These are phyloP conservation scores for Barnettozyma sp. DNA, from an alignment of 805 yeast species.

Conservation along the genomic window DNA sequence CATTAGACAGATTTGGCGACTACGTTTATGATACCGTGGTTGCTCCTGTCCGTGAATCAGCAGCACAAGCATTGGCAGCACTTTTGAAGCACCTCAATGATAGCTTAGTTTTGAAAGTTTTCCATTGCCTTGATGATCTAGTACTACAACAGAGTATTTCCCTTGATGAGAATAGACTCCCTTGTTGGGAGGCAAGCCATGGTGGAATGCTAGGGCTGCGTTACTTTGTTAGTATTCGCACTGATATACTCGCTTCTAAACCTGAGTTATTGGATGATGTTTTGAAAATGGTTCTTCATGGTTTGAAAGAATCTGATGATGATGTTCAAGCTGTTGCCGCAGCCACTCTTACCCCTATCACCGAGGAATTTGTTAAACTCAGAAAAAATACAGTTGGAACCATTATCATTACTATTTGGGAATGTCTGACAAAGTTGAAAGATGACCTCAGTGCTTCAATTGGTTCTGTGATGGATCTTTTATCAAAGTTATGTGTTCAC, in stretches of 20 bases:
- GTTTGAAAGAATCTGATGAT: slow-evolving; percentile 73
- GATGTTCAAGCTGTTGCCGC: slow-evolving; percentile 98
- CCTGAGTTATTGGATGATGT: slow-evolving; percentile 58
- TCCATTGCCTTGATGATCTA: slow-evolving; percentile 56
- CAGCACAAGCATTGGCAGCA: slow-evolving; percentile 92
- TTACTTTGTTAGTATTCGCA: slow-evolving; percentile 84
- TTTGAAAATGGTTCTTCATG: slow-evolving; percentile 79
- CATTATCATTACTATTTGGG: slow-evolving; percentile 77
- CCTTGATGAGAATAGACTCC: slow-evolving; percentile 28
- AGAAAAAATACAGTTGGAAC: slow-evolving; percentile 40
- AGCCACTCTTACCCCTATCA: slow-evolving; percentile 83
- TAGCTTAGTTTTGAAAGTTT: slow-evolving; percentile 52
- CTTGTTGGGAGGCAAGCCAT: slow-evolving; percentile 96
- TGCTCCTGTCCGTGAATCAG: slow-evolving; percentile 96
- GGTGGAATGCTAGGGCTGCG: slow-evolving; percentile 94
- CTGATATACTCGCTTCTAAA: slow-evolving; percentile 61
- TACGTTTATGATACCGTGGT: slow-evolving; percentile 96
- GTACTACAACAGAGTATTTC: slow-evolving; percentile 52
- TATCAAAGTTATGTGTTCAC: slow-evolving; percentile 82
- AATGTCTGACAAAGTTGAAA: slow-evolving; percentile 69
- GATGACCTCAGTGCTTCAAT: slow-evolving; percentile 94
- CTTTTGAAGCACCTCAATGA: slow-evolving; percentile 62
- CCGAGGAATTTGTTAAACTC: slow-evolving; percentile 72
- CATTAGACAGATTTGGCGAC: slow-evolving; percentile 93
- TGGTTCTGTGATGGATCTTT: slow-evolving; percentile 91